A percentile compares a stretch with the other conserved stretches of the same genome.
These are phyloP conservation scores for Chaetoceros muelleri DNA, from an alignment of 108 stramenopile species.

Conservation along the genomic window DNA sequence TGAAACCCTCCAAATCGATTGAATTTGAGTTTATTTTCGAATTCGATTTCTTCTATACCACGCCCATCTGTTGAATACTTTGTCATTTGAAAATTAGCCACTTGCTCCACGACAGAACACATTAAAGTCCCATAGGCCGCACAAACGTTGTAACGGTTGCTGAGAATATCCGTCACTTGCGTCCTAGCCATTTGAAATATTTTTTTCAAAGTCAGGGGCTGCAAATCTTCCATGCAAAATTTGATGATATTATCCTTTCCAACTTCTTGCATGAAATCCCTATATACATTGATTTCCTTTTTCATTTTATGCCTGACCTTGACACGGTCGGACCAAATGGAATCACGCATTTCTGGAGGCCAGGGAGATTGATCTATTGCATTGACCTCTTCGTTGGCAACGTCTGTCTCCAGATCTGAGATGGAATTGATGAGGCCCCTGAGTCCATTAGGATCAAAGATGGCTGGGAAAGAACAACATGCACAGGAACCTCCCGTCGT, in stretches of 20 bases:
- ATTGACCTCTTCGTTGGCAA: slow-evolving; percentile 44
- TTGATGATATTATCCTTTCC: slow-evolving; percentile 19
- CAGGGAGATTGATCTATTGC: slow-evolving; percentile 53
- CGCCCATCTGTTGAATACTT: slow-evolving; percentile 61
- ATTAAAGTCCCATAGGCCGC: slow-evolving; percentile 62
- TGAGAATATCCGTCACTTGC: slow-evolving; percentile 44
- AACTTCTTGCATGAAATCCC: slow-evolving; percentile 42
- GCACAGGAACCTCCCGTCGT: slow-evolving; percentile 62
- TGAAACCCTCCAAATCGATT: slow-evolving; percentile 64
- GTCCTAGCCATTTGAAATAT: slow-evolving; percentile 61
- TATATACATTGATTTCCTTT: slow-evolving; percentile 52
- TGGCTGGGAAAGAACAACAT: slow-evolving; percentile 55
- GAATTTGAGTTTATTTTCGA: slow-evolving; percentile 47
- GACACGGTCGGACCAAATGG: slow-evolving; percentile 78
- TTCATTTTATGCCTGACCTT: slow-evolving; percentile 69
- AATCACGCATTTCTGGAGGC: slow-evolving; percentile 69
- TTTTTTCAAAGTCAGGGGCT: slow-evolving; percentile 17
- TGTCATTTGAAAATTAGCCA: slow-evolving; percentile 65
- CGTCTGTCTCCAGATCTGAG: slow-evolving; percentile 79
- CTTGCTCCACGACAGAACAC: slow-evolving; percentile 65
- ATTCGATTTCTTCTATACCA: slow-evolving; percentile 37
- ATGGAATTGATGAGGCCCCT: slow-evolving; percentile 57
- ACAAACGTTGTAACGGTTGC: slow-evolving; percentile 54
- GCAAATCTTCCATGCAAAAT: slow-evolving; percentile 21
- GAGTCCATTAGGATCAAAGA: slow-evolving; percentile 59